Base-by-base conservation (phyloP, 2,329 filamentous ascomycete genomes). In the Scleromitrula shiraiana region DNA sequence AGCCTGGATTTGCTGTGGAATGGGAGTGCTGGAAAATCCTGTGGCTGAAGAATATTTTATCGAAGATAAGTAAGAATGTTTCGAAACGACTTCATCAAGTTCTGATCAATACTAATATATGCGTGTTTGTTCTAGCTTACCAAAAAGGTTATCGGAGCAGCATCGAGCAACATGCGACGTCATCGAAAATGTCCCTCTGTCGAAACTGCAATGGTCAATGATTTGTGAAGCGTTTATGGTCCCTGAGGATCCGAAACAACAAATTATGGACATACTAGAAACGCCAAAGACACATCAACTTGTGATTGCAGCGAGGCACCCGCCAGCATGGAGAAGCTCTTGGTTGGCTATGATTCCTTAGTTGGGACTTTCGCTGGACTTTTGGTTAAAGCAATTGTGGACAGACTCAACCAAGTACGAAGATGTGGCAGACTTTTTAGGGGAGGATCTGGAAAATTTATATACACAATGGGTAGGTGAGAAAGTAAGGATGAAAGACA, bases 351-450 rank as follows among this genome's bases (percentile, higher is more conserved):
- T 9, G 2, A 50, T 58, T 17, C 54, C 56, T 5, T 46, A 46
- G 2, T 57, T 70, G 36, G 67, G 66, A 10, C 59, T 50, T 43
- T 52, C 44, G n/a, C 14, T 59, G 7, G 46, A 56, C 27, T 7
- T 68, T 23, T 46, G 60, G n/a, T 46, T 56, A 6, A 53, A 50
- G 1, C 61, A 62, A 47, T 62, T 67, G 49, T 53, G 54, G 7
- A 26, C 48, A 26, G 68, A 70, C 57, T 41, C 50, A 14, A 68
- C 65, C 2, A 67, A 63, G 10, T 61, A 69, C 8, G 68, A 70
- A 51, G 62, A 67, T 47, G 64, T 66, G 49, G 68, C 68, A 2
- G 68, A 70, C n/a, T 67, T 70, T 39, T 62, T 71, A 36, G 67
- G 67, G 10, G 59, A 54, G 37, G 68, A 70, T 56, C 56, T 70